phyloP scores from a whole-genome alignment of 495 filamentous ascomycete species.

The Penicillium chermesinum region DNA sequence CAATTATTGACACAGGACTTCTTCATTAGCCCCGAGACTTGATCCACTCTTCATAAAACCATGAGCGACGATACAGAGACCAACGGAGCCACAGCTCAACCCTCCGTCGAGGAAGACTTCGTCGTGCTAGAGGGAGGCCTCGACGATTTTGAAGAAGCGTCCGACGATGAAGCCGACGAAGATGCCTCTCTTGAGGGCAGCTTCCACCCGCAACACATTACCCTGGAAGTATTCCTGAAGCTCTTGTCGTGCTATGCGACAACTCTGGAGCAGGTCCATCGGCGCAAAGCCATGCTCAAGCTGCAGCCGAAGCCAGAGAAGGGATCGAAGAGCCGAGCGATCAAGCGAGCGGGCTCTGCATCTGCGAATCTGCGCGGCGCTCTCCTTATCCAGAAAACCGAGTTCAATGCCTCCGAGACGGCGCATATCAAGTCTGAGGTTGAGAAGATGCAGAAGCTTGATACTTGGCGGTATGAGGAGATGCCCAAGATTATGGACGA shows the following conservation, averaged over 20 bases:
- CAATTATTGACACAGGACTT: neutral
- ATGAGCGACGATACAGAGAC: neutral
- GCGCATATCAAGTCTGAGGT: slow-evolving; percentile 16
- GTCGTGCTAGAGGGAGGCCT: slow-evolving; percentile 5
- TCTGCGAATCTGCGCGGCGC: neutral
- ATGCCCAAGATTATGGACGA: slow-evolving; percentile 18
- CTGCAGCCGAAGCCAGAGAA: slow-evolving; percentile 18
- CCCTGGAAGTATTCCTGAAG: slow-evolving; percentile 23
- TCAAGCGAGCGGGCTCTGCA: slow-evolving; percentile 1
- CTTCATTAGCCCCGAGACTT: neutral
- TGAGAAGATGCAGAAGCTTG: slow-evolving; percentile 22
- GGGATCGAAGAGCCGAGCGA: slow-evolving; percentile 6
- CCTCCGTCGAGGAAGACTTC: slow-evolving; percentile 4
- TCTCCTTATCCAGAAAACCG: slow-evolving; percentile 5
- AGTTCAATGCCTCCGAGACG: slow-evolving; percentile 8
- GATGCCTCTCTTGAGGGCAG: neutral
- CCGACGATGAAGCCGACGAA: neutral
- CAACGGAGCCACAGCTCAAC: neutral
- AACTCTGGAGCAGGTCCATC: slow-evolving; percentile 26
- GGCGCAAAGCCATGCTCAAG: slow-evolving; percentile 19
- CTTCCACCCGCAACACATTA: slow-evolving; percentile 29
- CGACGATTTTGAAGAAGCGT: neutral
- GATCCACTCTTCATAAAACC: neutral
- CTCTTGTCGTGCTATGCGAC: slow-evolving; percentile 29
- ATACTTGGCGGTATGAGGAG: slow-evolving; percentile 33